Conservation (phyloP, 345 rosid species). For the Raphanus sativus region DNA sequence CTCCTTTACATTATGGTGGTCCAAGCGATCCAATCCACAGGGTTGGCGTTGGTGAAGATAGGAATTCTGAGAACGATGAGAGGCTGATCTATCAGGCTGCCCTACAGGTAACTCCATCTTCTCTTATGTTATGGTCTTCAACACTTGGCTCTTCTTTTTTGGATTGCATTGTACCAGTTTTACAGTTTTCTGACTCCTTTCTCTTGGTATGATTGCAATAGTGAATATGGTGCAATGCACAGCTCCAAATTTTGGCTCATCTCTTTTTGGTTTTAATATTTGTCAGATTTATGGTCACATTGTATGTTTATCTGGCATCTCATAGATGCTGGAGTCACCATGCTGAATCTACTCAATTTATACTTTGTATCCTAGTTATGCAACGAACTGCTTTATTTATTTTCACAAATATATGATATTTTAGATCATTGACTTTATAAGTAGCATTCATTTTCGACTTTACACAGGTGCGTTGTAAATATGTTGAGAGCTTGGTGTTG, state of each 20-base stretch:
- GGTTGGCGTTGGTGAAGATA: constrained; percentile 55
- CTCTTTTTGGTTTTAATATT: not conserved
- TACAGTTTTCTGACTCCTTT: constrained; percentile 13
- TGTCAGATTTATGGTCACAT: not conserved
- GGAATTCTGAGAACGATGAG: constrained; percentile 58
- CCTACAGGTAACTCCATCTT: constrained; percentile 54
- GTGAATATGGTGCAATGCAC: not conserved
- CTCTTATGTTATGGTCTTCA: constrained; percentile 1
- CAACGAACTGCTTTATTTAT: constrained; percentile 14
- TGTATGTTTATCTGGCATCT: not conserved
- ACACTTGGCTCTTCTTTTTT: constrained; percentile 5
- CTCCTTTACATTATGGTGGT: constrained; percentile 48
- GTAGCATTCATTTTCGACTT: not conserved
- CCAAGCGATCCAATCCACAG: constrained; percentile 49
- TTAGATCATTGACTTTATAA: not conserved
- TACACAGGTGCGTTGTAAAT: constrained; percentile 2
- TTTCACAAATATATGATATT: not conserved
- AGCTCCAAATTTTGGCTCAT: not conserved
- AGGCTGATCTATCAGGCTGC: constrained; percentile 90
- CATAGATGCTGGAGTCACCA: constrained; percentile 10
- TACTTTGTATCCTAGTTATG: constrained; percentile 4
- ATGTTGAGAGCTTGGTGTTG: constrained; percentile 10
- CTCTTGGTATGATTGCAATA: not conserved
- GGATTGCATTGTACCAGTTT: constrained; percentile 9
- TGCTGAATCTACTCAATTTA: constrained; percentile 1